Percentiles rank a stretch among this genome's conserved stretches.
Conservation (phyloP, 805 yeast genomes). For the Vanderwaltozyma verrucispora region DNA sequence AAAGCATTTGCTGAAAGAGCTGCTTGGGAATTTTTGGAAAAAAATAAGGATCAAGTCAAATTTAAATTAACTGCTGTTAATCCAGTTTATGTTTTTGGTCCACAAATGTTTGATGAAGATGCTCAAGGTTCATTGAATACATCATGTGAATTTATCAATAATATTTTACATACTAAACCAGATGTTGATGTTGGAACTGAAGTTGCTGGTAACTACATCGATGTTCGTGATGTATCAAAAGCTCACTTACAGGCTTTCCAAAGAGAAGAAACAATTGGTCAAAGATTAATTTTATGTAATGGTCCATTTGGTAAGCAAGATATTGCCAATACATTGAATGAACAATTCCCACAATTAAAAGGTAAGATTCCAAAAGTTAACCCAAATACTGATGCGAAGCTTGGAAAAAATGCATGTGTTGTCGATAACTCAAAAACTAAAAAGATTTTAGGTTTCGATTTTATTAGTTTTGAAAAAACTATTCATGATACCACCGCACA, state of each 20-base stretch:
- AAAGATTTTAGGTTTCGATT: slow-evolving; percentile 31
- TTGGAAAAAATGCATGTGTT: slow-evolving; percentile 7
- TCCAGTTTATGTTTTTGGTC: slow-evolving; percentile 52
- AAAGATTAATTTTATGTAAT: slow-evolving; percentile 26
- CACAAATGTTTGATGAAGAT: slow-evolving; percentile 41
- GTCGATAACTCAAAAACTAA: slow-evolving; percentile 31
- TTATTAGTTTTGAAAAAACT: slow-evolving; percentile 30
- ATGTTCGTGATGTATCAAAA: slow-evolving; percentile 54
- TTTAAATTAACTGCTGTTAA: slow-evolving; percentile 40
- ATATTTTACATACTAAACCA: slow-evolving; percentile 20
- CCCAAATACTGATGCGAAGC: slow-evolving; percentile 3
- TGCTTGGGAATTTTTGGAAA: slow-evolving; percentile 43
- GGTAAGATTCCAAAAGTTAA: slow-evolving; percentile 27
- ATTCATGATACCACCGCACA: slow-evolving; percentile 36
- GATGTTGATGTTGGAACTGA: background rate
- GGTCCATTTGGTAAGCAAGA: slow-evolving; percentile 21
- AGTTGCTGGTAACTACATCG: slow-evolving; percentile 28
- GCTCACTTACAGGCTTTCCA: slow-evolving; percentile 45
- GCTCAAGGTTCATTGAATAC: slow-evolving; percentile 34
- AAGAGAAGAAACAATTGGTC: slow-evolving; percentile 24
- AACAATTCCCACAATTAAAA: slow-evolving; percentile 34
- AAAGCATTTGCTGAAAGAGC: slow-evolving; percentile 50
- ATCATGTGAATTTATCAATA: slow-evolving; percentile 32
- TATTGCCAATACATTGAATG: slow-evolving; percentile 25
- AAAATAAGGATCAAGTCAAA: slow-evolving; percentile 24